These are phyloP conservation scores for Stylonectria norvegica DNA, from an alignment of 2,329 filamentous ascomycete species.

Conservation along the genomic window DNA sequence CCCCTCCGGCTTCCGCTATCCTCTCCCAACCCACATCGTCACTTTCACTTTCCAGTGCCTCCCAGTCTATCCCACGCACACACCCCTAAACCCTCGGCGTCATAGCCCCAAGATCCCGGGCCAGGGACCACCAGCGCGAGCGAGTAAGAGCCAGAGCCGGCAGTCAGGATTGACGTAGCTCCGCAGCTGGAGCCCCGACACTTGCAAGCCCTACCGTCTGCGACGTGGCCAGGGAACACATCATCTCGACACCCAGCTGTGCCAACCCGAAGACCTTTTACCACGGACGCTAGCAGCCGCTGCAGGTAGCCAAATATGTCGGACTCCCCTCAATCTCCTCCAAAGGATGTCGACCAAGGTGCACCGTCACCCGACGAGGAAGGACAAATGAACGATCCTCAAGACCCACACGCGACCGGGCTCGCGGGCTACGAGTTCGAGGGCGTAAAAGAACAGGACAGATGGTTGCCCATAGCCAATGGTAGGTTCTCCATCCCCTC, in stretches of 20 bases:
- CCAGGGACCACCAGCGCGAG: slow-evolving; percentile 33
- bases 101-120: slow-evolving; percentile 45
- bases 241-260: slow-evolving; percentile 60
- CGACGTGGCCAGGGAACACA: slow-evolving; percentile 60
- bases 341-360: slow-evolving; percentile 91
- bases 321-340: slow-evolving; percentile 78
- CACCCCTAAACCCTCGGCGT: slow-evolving; percentile 30
- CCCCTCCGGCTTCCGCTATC: slow-evolving; percentile 20
- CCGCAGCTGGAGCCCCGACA: slow-evolving; percentile 52
- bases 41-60: slow-evolving; percentile 19
- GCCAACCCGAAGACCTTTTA: slow-evolving; percentile 54
- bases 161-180: slow-evolving; percentile 50
- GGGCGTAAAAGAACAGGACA: slow-evolving; percentile 93
- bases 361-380: slow-evolving; percentile 92
- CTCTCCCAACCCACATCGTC: slow-evolving; percentile 16
- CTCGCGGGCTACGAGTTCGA: slow-evolving; percentile 83
- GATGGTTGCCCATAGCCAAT: slow-evolving; percentile 99
- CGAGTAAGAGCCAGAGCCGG: slow-evolving; percentile 27
- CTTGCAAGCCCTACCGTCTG: slow-evolving; percentile 54
- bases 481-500: slow-evolving; percentile 63
- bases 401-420: slow-evolving; percentile 72
- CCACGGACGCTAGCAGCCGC: slow-evolving; percentile 60
- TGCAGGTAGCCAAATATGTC: slow-evolving; percentile 86
- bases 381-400: slow-evolving; percentile 86
- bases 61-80: slow-evolving; percentile 20